A percentile compares a stretch with the other conserved stretches of the same genome.
Evolutionary conservation across 345 rosid species (phyloP).

Genomic region (Eucalyptus lansdowneana): DNA sequence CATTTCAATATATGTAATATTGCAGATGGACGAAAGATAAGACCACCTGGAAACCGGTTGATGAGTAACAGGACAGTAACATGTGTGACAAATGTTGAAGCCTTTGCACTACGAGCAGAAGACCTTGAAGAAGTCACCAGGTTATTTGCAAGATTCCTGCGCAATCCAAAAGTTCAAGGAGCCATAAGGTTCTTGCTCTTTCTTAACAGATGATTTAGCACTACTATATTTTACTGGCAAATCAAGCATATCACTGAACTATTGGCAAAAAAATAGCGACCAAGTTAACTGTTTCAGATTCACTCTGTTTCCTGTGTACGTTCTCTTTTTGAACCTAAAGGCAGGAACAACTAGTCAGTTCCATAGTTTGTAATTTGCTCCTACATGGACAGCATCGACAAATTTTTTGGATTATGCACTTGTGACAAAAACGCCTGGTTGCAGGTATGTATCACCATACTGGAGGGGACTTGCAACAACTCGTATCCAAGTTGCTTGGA

Average conservation of each 20-base stretch:
- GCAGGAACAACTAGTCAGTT: neutral
- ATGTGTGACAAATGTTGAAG: conserved; percentile 74
- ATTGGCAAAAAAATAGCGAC: neutral
- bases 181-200: conserved; percentile 52
- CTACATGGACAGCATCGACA: neutral
- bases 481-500: conserved; percentile 78
- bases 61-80: conserved; percentile 43
- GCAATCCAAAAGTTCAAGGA: conserved; percentile 64
- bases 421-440: neutral
- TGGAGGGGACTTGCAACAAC: conserved; percentile 60
- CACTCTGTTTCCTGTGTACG: neutral
- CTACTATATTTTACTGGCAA: neutral
- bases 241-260: neutral
- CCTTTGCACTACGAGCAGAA: conserved; percentile 65
- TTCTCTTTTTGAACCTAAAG: neutral
- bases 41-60: conserved; percentile 28
- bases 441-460: conserved; percentile 72
- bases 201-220: neutral
- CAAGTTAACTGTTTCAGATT: neutral
- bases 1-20: neutral
- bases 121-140: conserved; percentile 84
- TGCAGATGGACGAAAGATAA: conserved; percentile 49
- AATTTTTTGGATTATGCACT: neutral
- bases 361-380: neutral
- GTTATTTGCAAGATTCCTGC: conserved; percentile 46